phyloP scores from a whole-genome alignment of 306 rosid genomes.

The Quercus suber region DNA sequence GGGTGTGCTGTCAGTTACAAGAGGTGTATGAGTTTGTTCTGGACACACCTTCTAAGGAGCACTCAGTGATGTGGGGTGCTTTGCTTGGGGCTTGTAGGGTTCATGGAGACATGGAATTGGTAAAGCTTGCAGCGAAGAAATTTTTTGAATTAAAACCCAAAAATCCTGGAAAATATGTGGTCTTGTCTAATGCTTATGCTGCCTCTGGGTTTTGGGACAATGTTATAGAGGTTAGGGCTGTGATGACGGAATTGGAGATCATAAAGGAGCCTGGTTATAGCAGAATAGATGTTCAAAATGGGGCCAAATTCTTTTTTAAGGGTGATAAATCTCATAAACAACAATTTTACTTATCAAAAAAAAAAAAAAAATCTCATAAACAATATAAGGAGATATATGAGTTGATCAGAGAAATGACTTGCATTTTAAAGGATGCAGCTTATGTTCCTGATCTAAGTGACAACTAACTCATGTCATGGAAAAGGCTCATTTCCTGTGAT shows the following conservation, averaged over 20 bases:
- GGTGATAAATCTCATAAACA: conserved; percentile 50
- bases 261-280: conserved; percentile 74
- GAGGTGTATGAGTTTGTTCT: conserved; percentile 61
- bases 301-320: conserved; percentile 49
- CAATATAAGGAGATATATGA: conserved; percentile 49
- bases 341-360: neutral
- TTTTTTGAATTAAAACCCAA: conserved; percentile 51
- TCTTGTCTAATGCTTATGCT: conserved; percentile 72
- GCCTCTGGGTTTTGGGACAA: conserved; percentile 64
- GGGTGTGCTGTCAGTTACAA: conserved; percentile 60
- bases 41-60: conserved; percentile 59
- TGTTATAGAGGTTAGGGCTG: conserved; percentile 57
- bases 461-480: conserved; percentile 13
- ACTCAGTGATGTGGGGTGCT: conserved; percentile 71
- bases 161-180: conserved; percentile 61
- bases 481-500: conserved; percentile 11
- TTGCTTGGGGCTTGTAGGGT: conserved; percentile 69
- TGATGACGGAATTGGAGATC: conserved; percentile 58
- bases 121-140: conserved; percentile 61
- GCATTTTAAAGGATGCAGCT: conserved; percentile 45
- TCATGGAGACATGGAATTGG: conserved; percentile 57
- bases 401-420: conserved; percentile 44
- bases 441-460: conserved; percentile 42
- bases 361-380: conserved; percentile 29
- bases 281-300: conserved; percentile 64